These are phyloP conservation scores for Chlorella sorokiniana DNA, from an alignment of 139 green algal species.

Conservation along the genomic window DNA sequence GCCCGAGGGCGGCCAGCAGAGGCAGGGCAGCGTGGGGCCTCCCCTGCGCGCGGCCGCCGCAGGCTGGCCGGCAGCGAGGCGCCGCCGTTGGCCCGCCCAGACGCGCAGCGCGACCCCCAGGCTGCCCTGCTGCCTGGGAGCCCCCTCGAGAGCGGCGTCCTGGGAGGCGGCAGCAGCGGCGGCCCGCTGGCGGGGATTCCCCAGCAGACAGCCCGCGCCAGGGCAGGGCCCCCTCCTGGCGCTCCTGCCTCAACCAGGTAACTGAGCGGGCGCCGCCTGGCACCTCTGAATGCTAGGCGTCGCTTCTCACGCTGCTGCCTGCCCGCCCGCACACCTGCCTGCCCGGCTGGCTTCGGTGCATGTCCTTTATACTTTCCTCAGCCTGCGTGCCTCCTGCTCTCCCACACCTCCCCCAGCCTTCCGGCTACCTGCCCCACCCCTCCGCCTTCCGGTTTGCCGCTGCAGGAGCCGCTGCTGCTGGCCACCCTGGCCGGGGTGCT, in stretches of 20 bases:
- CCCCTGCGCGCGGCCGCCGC: neutral
- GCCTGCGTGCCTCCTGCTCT: no score
- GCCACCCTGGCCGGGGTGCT: slow-evolving; percentile 31
- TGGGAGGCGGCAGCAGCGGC: no score
- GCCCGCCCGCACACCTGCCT: no score
- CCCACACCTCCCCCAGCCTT: no score
- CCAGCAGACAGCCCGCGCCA: neutral
- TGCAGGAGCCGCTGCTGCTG: slow-evolving; percentile 29
- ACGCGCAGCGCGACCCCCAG: neutral
- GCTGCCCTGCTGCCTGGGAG: slow-evolving; percentile 3
- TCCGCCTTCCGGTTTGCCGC: no score
- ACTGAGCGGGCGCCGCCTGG: neutral
- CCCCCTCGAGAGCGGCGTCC: neutral
- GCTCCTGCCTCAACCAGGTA: neutral
- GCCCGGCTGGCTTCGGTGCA: no score
- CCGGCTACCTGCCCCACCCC: no score
- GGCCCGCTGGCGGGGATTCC: neutral
- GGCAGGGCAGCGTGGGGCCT: neutral
- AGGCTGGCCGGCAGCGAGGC: neutral
- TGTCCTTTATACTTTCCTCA: no score
- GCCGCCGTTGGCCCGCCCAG: neutral
- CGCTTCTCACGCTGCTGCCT: no score
- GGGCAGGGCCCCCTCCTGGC: no score
- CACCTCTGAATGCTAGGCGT: no score
- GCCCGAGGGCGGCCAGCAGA: neutral